Base-by-base conservation (phyloP, 768 basidiomycete genomes). In the Crassisporium funariophilum region DNA sequence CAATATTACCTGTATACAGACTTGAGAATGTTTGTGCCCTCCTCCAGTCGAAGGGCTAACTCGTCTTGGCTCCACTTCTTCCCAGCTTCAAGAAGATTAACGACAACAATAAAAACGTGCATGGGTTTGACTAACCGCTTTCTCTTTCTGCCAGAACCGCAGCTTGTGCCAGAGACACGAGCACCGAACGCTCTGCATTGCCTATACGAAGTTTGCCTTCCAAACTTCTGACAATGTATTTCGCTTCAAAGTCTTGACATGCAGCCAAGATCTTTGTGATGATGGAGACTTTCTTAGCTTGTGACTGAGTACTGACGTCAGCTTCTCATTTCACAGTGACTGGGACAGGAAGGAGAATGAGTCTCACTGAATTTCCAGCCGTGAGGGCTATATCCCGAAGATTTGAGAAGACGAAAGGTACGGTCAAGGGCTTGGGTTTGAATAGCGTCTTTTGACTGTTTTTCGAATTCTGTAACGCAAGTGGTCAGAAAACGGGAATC, bases 131-230 rank as follows among this genome's bases (percentile, higher is more conserved):
- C 69, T 57, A 49, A 83, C 83, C 69, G 59, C 66, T 66, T 54
- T 88, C 90, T 52, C 82, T 77, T 63, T 92, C 88, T 16, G 86
- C 88, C 22, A 95, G 73, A 20, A 95, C 90, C 20, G 81, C 80
- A 10, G 95, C 95, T 61, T 93, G 92, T 0, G 95, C 91, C 29
- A 99, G 73, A n/a, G 94, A 88, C 25, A 95, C 88, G 35, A 98
- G 74, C n/a, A 97, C 86, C 0, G 94, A 95, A 44, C 91, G 86
- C 64, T 98, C 97, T 5, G 97, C 97, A 61, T 98, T 88, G 33
- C 97, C 92, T 61, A 99, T 98, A 11, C 97, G 82, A 27, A 99
- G 79, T 66, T 99, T 99, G 49, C 97, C 97, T 70, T 98, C 95
- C 53, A 98, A 71, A 62, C 91, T 93, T 31, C 95, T 86, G 25